A percentile compares a stretch with the other conserved stretches of the same genome.
phyloP scores from a whole-genome alignment of 2,329 filamentous ascomycete genomes.

The Lachnellula hyalina region DNA sequence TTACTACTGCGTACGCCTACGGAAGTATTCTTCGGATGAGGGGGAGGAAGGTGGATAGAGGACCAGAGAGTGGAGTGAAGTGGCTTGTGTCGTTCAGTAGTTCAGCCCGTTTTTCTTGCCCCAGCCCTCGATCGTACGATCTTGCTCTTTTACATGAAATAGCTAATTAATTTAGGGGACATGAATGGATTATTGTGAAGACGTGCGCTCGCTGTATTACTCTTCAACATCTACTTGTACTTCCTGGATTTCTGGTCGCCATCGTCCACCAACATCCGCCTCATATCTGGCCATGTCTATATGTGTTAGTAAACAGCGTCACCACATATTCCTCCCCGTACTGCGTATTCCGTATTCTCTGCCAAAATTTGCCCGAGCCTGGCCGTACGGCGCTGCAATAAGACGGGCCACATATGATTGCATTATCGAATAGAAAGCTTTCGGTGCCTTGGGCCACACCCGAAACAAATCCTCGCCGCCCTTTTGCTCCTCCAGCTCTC shows the following conservation, averaged over 20 bases:
- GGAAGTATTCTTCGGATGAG: not conserved
- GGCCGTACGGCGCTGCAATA: slow-evolving; percentile 9
- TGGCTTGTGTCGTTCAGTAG: not conserved
- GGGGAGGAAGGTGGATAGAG: not conserved
- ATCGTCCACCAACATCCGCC: not conserved
- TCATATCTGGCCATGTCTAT: not conserved
- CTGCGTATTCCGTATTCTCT: not conserved
- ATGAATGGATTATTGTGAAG: too few species aligned
- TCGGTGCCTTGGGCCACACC: slow-evolving; percentile 6
- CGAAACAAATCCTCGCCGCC: slow-evolving; percentile 12
- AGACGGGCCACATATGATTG: slow-evolving; percentile 9
- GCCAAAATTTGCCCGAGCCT: not conserved
- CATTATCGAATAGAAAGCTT: slow-evolving; percentile 8
- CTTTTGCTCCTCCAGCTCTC: slow-evolving; percentile 8
- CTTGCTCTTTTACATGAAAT: too few species aligned
- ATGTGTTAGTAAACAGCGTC: not conserved
- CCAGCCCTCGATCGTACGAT: too few species aligned
- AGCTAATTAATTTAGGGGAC: too few species aligned
- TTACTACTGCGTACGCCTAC: too few species aligned
- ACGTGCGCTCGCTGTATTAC: too few species aligned
- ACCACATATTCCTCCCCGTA: not conserved
- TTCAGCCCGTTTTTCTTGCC: too few species aligned
- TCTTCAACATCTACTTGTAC: not conserved
- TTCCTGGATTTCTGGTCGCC: not conserved
- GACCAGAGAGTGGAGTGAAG: not conserved